Conservation (phyloP, 73 alveolate genomes). For the Paramecium caudatum region DNA sequence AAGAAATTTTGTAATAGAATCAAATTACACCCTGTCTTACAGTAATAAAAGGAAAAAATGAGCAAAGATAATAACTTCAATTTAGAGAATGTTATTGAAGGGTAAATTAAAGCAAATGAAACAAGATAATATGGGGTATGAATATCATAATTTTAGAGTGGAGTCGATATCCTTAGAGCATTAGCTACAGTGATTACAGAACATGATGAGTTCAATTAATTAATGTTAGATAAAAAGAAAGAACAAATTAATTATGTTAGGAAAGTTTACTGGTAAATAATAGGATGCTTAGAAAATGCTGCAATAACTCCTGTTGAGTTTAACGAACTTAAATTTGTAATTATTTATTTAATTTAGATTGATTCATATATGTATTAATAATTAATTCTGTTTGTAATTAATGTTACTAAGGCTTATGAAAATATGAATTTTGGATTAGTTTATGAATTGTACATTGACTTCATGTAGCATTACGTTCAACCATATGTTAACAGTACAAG, state of each 20-base stretch:
- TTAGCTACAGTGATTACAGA: neutral
- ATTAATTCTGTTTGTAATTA: constrained; percentile 2
- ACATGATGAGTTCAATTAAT: constrained; percentile 15
- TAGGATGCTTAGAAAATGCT: constrained; percentile 29
- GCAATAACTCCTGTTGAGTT: neutral
- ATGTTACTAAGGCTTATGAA: constrained; percentile 46
- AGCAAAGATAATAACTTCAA: neutral
- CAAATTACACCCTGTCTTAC: neutral
- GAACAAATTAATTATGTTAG: constrained; percentile 50
- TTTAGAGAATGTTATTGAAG: constrained; percentile 14
- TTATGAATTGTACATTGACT: constrained; percentile 3
- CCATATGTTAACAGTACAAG: constrained; percentile 1
- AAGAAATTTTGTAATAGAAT: neutral
- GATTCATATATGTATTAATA: constrained; percentile 34
- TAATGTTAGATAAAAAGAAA: neutral
- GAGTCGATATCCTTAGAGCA: constrained; percentile 42
- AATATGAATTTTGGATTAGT: neutral
- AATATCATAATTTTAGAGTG: constrained; percentile 9
- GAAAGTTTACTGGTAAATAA: constrained; percentile 21
- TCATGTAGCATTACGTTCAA: constrained; percentile 34
- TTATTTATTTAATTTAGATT: neutral
- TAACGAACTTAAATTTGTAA: neutral
- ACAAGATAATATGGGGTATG: constrained; percentile 36
- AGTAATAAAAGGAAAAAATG: neutral
- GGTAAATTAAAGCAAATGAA: constrained; percentile 15